phyloP scores from a whole-genome alignment of 345 rosid species.

The Gossypium anomalum region DNA sequence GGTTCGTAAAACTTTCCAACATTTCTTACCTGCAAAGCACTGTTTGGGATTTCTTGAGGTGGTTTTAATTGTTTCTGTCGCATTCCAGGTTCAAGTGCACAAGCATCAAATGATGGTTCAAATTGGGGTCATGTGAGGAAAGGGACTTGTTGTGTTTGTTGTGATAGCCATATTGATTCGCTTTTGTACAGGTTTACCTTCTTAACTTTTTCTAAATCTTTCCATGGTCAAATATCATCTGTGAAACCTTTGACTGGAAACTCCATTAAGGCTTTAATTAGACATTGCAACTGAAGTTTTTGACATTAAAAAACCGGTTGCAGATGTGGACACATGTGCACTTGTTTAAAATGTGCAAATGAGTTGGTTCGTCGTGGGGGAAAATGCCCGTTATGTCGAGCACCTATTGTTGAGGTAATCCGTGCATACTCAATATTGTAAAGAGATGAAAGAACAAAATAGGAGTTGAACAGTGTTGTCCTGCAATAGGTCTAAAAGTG shows the following conservation, averaged over 20 bases:
- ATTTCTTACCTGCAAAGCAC: neutral
- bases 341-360: slow-evolving; percentile 89
- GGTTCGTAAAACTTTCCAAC: slow-evolving; percentile 32
- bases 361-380: slow-evolving; percentile 95
- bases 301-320: slow-evolving; percentile 9
- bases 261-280: neutral
- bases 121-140: slow-evolving; percentile 86
- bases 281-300: neutral
- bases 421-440: slow-evolving; percentile 95
- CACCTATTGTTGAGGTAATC: slow-evolving; percentile 90
- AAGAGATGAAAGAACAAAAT: slow-evolving; percentile 22
- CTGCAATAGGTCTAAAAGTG: slow-evolving; percentile 9
- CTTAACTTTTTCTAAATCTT: neutral
- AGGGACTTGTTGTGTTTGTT: slow-evolving; percentile 95
- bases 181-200: slow-evolving; percentile 75
- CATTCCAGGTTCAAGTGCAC: slow-evolving; percentile 51
- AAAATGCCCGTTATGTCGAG: slow-evolving; percentile 94
- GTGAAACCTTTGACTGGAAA: neutral
- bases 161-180: slow-evolving; percentile 88
- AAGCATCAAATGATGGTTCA: slow-evolving; percentile 85
- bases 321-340: slow-evolving; percentile 99
- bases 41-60: neutral
- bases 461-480: neutral
- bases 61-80: neutral
- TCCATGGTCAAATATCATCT: neutral